Conservation (phyloP, 2,329 filamentous ascomycete genomes). For the Neofusicoccum kwambonambiense region DNA sequence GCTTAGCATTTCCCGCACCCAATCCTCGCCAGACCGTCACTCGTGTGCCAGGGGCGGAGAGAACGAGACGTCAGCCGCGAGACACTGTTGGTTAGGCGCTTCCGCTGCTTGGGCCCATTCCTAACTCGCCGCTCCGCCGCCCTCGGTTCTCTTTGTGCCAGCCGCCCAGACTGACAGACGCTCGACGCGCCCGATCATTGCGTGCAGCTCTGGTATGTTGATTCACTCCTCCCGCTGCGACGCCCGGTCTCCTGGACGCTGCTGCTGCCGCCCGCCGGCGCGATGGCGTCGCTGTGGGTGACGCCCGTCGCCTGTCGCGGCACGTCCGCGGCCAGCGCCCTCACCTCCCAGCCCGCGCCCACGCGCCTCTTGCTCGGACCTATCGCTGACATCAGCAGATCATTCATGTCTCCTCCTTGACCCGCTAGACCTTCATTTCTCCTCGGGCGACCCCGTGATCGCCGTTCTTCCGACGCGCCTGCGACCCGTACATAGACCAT, state of each 20-base stretch:
- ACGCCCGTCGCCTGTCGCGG: slow-evolving; percentile 10
- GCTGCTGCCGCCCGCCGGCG: not conserved
- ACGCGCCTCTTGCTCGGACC: slow-evolving; percentile 27
- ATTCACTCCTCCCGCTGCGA: slow-evolving; percentile 18
- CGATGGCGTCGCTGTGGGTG: slow-evolving; percentile 11
- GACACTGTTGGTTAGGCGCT: slow-evolving; percentile 24
- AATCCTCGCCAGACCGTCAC: slow-evolving; percentile 11
- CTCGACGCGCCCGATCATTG: slow-evolving; percentile 35
- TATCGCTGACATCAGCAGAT: slow-evolving; percentile 27
- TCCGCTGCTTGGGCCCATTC: slow-evolving; percentile 29
- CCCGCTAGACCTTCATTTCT: slow-evolving; percentile 21
- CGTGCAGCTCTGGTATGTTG: slow-evolving; percentile 34
- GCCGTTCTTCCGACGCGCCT: slow-evolving; percentile 26
- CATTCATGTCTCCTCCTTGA: slow-evolving; percentile 30
- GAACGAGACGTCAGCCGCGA: slow-evolving; percentile 30
- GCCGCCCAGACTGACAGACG: slow-evolving; percentile 35
- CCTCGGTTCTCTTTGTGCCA: slow-evolving; percentile 24
- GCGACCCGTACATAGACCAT: slow-evolving; percentile 25
- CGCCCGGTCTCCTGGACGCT: not conserved
- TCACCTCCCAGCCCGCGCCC: slow-evolving; percentile 23
- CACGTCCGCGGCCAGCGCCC: slow-evolving; percentile 9
- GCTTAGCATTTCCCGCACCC: slow-evolving; percentile 16
- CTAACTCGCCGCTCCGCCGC: slow-evolving; percentile 25
- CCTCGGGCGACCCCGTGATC: slow-evolving; percentile 29
- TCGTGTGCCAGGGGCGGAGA: slow-evolving; percentile 28